Evolutionary conservation across 352 stramenopile genomes (phyloP).

Genomic region (Peronospora destructor): DNA sequence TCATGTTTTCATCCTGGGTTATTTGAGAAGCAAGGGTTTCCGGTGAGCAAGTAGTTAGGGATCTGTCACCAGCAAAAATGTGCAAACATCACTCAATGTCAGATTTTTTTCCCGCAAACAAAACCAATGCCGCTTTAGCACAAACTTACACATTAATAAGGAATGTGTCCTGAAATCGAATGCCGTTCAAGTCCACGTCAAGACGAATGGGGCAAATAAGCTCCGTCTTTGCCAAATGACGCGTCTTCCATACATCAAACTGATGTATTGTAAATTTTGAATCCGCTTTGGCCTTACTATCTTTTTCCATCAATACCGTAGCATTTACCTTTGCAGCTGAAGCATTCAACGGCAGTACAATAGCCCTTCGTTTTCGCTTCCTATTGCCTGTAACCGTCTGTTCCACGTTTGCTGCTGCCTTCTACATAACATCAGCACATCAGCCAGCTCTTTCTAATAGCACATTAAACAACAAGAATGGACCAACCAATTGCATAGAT

Average conservation of each 20-base stretch:
- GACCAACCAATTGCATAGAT: slow-evolving; percentile 27
- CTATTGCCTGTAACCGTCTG: slow-evolving; percentile 18
- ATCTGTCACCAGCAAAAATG: slow-evolving; percentile 14
- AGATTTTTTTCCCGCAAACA: neutral
- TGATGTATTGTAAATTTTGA: slow-evolving; percentile 12
- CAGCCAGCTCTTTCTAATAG: neutral
- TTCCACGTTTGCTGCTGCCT: slow-evolving; percentile 12
- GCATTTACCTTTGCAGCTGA: slow-evolving; percentile 2
- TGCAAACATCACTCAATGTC: neutral
- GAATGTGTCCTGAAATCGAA: slow-evolving; percentile 74
- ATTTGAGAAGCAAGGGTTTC: slow-evolving; percentile 55
- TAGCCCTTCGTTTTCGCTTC: slow-evolving; percentile 58
- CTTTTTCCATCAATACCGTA: slow-evolving; percentile 2
- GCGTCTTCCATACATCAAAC: slow-evolving; percentile 15
- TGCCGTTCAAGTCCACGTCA: slow-evolving; percentile 66
- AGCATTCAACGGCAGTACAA: slow-evolving; percentile 36
- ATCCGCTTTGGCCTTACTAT: slow-evolving; percentile 2
- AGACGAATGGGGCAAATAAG: slow-evolving; percentile 68
- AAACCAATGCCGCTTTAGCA: neutral
- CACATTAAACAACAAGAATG: neutral
- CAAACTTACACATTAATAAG: slow-evolving; percentile 51
- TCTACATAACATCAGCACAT: slow-evolving; percentile 14
- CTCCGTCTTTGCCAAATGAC: slow-evolving; percentile 24
- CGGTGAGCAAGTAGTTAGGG: slow-evolving; percentile 28
- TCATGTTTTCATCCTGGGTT: slow-evolving; percentile 53